phyloP scores from a whole-genome alignment of 2,329 filamentous ascomycete species.

The Claviceps sorghi region DNA sequence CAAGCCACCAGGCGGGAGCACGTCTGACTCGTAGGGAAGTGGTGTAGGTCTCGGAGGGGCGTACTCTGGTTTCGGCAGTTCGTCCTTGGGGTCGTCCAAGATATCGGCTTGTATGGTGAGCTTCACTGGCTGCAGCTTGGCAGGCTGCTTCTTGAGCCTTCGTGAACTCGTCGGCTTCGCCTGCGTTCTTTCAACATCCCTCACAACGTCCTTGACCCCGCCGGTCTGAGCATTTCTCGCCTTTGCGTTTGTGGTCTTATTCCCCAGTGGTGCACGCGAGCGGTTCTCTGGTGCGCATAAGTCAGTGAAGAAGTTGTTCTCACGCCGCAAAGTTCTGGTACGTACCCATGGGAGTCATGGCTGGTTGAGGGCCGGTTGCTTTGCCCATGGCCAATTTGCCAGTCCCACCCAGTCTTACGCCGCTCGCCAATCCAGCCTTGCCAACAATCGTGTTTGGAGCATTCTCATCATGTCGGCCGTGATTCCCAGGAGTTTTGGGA shows the following conservation, averaged over 20 bases:
- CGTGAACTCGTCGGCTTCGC: constrained; percentile 44
- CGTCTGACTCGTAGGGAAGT: constrained; percentile 54
- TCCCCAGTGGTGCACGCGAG: constrained; percentile 67
- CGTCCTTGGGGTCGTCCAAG: constrained; percentile 33
- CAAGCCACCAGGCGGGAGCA: constrained; percentile 43
- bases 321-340: neutral
- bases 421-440: constrained; percentile 33
- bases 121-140: constrained; percentile 40
- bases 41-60: constrained; percentile 60
- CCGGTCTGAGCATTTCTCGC: constrained; percentile 51
- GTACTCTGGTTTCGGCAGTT: constrained; percentile 82
- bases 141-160: constrained; percentile 41
- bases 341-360: constrained; percentile 71
- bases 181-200: constrained; percentile 48
- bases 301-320: constrained; percentile 5
- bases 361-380: constrained; percentile 32
- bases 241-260: constrained; percentile 96
- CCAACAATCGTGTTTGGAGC: constrained; percentile 27
- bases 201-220: constrained; percentile 43
- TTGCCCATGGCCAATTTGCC: constrained; percentile 33
- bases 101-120: constrained; percentile 46
- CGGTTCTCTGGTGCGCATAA: constrained; percentile 22
- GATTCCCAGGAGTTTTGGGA: constrained; percentile 70
- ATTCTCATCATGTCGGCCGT: constrained; percentile 76
- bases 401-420: constrained; percentile 38